These are phyloP conservation scores for Physcia stellaris DNA, from an alignment of 495 filamentous ascomycete species.

Conservation along the genomic window DNA sequence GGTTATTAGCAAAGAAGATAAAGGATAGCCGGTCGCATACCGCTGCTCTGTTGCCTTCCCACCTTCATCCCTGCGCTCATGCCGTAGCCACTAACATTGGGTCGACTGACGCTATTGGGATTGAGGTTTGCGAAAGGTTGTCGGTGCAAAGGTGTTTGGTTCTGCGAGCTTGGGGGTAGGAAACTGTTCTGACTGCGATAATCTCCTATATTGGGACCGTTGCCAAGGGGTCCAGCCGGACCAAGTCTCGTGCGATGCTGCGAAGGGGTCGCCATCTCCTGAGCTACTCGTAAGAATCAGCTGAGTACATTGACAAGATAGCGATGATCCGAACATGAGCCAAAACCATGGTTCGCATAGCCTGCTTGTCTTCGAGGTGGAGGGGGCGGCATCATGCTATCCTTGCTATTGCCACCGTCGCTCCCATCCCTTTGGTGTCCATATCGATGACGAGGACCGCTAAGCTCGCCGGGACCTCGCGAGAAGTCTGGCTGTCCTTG, in stretches of 20 bases:
- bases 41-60: slow-evolving; percentile 10
- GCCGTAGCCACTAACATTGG: slow-evolving; percentile 25
- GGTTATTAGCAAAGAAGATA: no score
- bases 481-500: slow-evolving; percentile 13
- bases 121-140: slow-evolving; percentile 18
- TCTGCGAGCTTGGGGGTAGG: slow-evolving; percentile 7
- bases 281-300: no score
- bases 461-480: slow-evolving; percentile 19
- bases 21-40: no score
- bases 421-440: slow-evolving; percentile 34
- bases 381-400: slow-evolving; percentile 22
- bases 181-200: slow-evolving; percentile 3
- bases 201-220: slow-evolving; percentile 15
- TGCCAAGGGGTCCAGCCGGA: slow-evolving; percentile 9
- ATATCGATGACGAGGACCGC: slow-evolving; percentile 30
- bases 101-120: slow-evolving; percentile 15
- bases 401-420: slow-evolving; percentile 14
- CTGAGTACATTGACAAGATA: neutral
- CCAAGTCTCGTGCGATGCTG: slow-evolving; percentile 17
- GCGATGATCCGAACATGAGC: no score
- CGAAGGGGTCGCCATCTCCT: slow-evolving; percentile 10
- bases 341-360: no score
- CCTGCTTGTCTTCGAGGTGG: no score
- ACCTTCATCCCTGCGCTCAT: slow-evolving; percentile 36
- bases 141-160: slow-evolving; percentile 17